Evolutionary conservation across 495 filamentous ascomycete species (phyloP).

Genomic region (Neurospora sp.): DNA sequence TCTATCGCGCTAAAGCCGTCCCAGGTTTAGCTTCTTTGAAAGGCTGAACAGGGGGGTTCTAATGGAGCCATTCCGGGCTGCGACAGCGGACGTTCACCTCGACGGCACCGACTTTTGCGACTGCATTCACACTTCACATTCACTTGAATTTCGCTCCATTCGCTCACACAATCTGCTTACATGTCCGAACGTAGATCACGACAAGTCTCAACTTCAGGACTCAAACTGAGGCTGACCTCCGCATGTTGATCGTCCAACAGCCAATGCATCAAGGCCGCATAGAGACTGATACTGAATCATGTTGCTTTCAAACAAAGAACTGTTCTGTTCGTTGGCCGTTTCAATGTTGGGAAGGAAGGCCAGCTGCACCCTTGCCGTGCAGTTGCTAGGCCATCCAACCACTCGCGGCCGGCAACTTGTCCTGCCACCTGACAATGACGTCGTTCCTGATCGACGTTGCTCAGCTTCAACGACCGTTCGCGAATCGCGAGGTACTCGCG

Average conservation of each 20-base stretch:
- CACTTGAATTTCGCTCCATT: background rate
- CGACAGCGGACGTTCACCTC: background rate
- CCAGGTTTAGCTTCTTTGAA: background rate
- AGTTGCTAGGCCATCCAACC: background rate
- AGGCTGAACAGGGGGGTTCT: background rate
- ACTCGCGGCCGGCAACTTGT: background rate
- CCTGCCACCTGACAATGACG: slow-evolving; percentile 20
- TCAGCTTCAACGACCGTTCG: background rate
- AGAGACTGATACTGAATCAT: background rate
- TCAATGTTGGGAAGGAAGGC: background rate
- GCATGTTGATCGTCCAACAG: background rate
- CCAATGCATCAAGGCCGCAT: background rate
- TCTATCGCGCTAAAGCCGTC: background rate
- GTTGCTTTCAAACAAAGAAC: background rate
- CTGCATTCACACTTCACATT: background rate
- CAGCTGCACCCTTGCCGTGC: background rate
- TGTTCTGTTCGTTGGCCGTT: too few species aligned
- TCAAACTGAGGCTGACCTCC: background rate
- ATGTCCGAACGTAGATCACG: background rate
- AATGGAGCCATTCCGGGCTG: background rate
- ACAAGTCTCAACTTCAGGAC: background rate
- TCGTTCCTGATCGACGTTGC: slow-evolving; percentile 5
- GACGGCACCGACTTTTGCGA: background rate
- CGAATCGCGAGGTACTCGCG: too few species aligned
- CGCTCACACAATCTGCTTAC: background rate